Evolutionary conservation across 768 basidiomycete species (phyloP).

Genomic region (Mycena metata): DNA sequence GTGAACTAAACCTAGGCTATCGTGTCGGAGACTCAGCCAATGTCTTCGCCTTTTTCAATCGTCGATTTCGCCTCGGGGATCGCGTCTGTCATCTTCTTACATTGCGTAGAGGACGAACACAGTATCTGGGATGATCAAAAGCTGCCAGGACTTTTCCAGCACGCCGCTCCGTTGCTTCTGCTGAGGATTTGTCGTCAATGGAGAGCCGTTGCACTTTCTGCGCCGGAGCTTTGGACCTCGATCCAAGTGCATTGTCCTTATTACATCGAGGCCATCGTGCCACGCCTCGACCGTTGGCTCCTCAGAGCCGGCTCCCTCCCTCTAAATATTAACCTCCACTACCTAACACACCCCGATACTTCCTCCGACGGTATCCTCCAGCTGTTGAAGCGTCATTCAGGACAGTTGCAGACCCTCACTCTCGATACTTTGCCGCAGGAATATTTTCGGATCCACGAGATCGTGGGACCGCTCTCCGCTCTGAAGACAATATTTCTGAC

Average conservation of each 20-base stretch:
- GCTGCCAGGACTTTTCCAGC: neutral
- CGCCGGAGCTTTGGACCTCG: constrained; percentile 14
- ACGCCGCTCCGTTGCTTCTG: constrained; percentile 4
- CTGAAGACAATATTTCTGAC: constrained; percentile 2
- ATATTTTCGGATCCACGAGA: neutral
- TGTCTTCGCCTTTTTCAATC: neutral
- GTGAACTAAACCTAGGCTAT: no score
- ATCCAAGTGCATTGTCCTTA: constrained; percentile 7
- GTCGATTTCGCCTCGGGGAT: constrained; percentile 17
- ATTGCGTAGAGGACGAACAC: neutral
- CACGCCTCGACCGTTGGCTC: constrained; percentile 12
- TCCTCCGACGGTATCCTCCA: constrained; percentile 11
- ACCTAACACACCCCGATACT: constrained; percentile 7
- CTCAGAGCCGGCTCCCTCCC: constrained; percentile 10
- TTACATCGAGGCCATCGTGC: neutral
- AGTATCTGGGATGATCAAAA: neutral
- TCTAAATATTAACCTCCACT: constrained; percentile 7
- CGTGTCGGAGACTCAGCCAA: neutral
- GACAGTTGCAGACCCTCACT: constrained; percentile 18
- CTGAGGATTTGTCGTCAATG: constrained; percentile 18
- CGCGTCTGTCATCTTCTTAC: constrained; percentile 5
- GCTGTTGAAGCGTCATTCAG: constrained; percentile 2
- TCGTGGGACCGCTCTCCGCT: constrained; percentile 4
- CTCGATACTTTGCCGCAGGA: constrained; percentile 4
- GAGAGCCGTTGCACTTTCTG: constrained; percentile 2